phyloP scores from a whole-genome alignment of 257 asterid genomes.

The Nicotiana obtusifolia region DNA sequence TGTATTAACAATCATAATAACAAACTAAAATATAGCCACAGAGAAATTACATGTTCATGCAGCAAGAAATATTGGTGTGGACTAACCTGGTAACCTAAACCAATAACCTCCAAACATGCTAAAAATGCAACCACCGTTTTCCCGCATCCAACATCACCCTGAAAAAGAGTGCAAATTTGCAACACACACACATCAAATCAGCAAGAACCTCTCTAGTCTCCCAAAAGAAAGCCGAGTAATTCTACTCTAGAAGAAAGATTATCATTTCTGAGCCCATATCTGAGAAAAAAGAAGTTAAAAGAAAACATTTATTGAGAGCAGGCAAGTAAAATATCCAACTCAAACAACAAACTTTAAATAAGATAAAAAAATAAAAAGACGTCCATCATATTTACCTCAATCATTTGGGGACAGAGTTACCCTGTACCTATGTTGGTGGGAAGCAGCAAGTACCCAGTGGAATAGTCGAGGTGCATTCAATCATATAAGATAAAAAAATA shows the following conservation, averaged over 20 bases:
- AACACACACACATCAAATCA: neutral
- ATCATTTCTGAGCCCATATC: neutral
- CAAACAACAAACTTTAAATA: too few relatives aligned
- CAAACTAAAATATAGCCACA: neutral
- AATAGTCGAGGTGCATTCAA: too few relatives aligned
- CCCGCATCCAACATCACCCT: constrained; percentile 99
- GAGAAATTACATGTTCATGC: neutral
- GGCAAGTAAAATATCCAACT: neutral
- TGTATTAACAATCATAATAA: neutral
- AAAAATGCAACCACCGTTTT: constrained; percentile 93
- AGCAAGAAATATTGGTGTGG: neutral
- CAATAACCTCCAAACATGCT: constrained; percentile 94
- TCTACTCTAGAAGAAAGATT: neutral
- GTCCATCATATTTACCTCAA: too few relatives aligned
- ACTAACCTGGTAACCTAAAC: constrained; percentile 77
- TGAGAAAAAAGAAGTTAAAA: neutral
- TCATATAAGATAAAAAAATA: too few relatives aligned
- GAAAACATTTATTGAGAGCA: neutral
- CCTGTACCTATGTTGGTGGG: too few relatives aligned
- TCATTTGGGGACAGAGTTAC: too few relatives aligned
- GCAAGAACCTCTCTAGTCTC: neutral
- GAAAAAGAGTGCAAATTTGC: constrained; percentile 8
- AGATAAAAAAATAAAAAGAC: too few relatives aligned
- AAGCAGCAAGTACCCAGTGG: too few relatives aligned
- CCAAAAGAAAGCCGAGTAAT: neutral